Base-by-base conservation (phyloP, 306 rosid genomes). In the Comarum palustre region DNA sequence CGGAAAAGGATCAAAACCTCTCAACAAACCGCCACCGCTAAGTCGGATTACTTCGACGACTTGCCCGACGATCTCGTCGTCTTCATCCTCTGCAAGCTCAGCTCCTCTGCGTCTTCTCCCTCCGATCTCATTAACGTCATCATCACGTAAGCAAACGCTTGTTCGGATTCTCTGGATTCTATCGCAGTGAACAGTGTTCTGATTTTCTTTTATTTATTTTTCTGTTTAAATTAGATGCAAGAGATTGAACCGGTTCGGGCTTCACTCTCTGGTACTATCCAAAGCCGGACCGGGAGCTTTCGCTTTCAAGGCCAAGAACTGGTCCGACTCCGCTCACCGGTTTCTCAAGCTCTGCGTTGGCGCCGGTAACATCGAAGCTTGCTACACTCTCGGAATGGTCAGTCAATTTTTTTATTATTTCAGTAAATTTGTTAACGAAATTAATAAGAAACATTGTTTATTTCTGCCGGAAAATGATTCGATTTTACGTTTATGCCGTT, bases 321-420 rank as follows among this genome's bases (percentile, higher is more conserved):
- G 98, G 98, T 87, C 87, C 0, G 97, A 91, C 0, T 39, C 62
- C 3, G 81, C 87, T 67, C 96, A 91, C 79, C 68, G 82, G 8
- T 94, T 94, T 59, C 80, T 94, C 46, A 87, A 66, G 71, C 84
- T 42, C 25, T 94, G 97, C 50, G 90, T 72, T 14, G 48, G 29
- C 82, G 90, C 94, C 66, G 98, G 98, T 38, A 93, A 80, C 90
- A 55, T 74, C 1, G 92, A 94, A 47, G 98, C 98, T 10, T 82
- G 78, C 32, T 91, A 86, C 66, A 88, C 90, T 78, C 98, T 94
- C 51, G 98, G 98, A 80, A 94, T 94, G 98, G 98, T 94, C 1
- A 82, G 96, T 73, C 9, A 36, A 17, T 32, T 69, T 73, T 29
- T 29, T 29, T 29, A 1, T 29, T 29, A n/a, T 60, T 52, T 13